Conservation (phyloP, 768 basidiomycete genomes). For the Amanita jacksonii region DNA sequence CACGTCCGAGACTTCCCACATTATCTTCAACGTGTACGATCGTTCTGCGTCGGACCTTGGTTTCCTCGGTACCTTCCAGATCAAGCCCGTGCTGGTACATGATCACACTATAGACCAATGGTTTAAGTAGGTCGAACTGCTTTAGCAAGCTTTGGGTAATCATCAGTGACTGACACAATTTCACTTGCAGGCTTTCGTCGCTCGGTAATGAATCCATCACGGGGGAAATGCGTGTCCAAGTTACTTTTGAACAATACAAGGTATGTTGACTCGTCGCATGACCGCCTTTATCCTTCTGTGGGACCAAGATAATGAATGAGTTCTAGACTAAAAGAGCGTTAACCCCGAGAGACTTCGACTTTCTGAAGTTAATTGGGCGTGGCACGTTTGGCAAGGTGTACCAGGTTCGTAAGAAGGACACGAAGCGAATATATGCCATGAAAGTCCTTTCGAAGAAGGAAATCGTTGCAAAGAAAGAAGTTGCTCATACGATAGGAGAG, state of each 20-base stretch:
- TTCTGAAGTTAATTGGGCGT: constrained; percentile 96
- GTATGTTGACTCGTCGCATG: constrained; percentile 34
- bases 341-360: constrained; percentile 95
- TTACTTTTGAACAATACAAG: constrained; percentile 88
- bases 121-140: constrained; percentile 66
- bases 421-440: constrained; percentile 99
- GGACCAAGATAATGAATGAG: constrained; percentile 8
- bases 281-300: too few relatives aligned
- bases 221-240: constrained; percentile 91
- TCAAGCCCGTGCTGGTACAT: constrained; percentile 85
- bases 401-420: constrained; percentile 97
- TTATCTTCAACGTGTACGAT: constrained; percentile 91
- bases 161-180: not conserved
- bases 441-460: constrained; percentile 98
- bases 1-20: constrained; percentile 73
- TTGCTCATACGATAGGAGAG: constrained; percentile 98
- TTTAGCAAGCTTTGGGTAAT: constrained; percentile 4
- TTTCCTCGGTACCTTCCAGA: constrained; percentile 86
- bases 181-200: constrained; percentile 52
- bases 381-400: constrained; percentile 98
- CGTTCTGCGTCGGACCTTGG: constrained; percentile 70
- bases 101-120: constrained; percentile 95
- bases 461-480: constrained; percentile 98
- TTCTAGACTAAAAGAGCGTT: constrained; percentile 73
- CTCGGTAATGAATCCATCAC: constrained; percentile 76